Conservation (phyloP, 169 alveolate species). For the Plasmodium coatneyi region DNA sequence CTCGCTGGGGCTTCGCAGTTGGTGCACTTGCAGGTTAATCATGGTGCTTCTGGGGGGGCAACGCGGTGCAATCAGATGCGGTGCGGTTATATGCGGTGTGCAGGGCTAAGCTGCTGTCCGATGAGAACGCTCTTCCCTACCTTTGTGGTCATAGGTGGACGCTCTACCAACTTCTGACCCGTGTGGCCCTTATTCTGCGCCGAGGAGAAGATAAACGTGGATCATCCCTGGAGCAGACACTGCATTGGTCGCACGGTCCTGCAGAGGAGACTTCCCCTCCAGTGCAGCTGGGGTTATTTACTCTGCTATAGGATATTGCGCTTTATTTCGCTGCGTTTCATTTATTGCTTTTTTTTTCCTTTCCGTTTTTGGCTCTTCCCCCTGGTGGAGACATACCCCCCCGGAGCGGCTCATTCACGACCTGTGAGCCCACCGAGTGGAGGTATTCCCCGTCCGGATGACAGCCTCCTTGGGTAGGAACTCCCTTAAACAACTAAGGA, state of each 20-base stretch:
- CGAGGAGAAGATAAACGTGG: neutral
- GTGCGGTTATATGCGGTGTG: neutral
- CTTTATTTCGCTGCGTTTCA: neutral
- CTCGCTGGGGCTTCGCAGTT: conserved; percentile 37
- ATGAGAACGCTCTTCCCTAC: neutral
- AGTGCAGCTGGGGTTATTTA: neutral
- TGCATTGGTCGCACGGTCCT: neutral
- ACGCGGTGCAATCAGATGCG: neutral
- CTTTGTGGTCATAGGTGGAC: neutral
- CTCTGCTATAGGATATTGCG: neutral
- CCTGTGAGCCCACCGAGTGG: neutral
- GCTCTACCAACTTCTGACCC: neutral
- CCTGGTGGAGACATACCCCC: neutral
- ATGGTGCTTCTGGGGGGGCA: neutral
- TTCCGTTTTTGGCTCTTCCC: neutral
- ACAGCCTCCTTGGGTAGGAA: neutral
- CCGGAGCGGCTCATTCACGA: too few species aligned
- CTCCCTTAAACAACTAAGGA: neutral
- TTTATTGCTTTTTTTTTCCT: neutral
- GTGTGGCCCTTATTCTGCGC: neutral
- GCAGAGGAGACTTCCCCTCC: neutral
- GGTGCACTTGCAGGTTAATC: conserved; percentile 22
- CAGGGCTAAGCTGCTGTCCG: neutral
- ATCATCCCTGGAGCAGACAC: neutral
- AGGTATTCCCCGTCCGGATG: neutral